Evolutionary conservation across 768 basidiomycete genomes (phyloP), one percentile per base, ranked within the genome.

Genomic region (Ramaria sp.): DNA sequence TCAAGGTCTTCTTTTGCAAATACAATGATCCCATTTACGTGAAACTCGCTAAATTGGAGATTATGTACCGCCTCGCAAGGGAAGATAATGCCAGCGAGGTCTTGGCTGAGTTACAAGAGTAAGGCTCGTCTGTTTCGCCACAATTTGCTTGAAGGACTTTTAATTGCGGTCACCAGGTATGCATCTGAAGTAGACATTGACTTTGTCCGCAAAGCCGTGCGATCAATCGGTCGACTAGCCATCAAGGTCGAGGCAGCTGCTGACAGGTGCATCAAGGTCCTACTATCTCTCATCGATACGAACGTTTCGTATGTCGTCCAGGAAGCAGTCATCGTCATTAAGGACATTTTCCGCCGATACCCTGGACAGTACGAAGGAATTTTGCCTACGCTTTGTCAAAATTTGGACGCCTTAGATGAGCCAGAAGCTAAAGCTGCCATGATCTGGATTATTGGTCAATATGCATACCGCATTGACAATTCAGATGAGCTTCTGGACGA

Each of bases 11-110:
- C 73, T 99, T 99, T 73, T 97, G 93, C 87, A 98, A 99, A 71
- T 99, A 98, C 70, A 98, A 98, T 68, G 96, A 98, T 65, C 96
- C 96, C 2, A 96, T 98, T 63, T 99, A 98, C 68, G 91, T 98
- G 68, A 98, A 99, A 69, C 78, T 99, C 31, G 95, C 94, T 51
- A 98, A 99, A 65, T 76, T 99, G 53, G 96, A 98, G 70, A 97
- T 98, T 66, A 98, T 99, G 90, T 98, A 98, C 70, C 84, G 96
- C 10, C 77, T 99, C 19, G 92, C 94, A 9, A 82, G 91, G n/a
- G 85, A 91, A 58, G 91, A 93, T 67, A 99, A 98, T 68, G 88
- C 89, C 19, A 78, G 78, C 60, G 92, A 97, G 66, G 93, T 99
- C 0, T 74, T 99, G 13, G 85, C 93, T 33, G 96, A 98, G 70